Conservation (phyloP, 371 early-diverging fungal species). For the Syncephalastrum monosporum region DNA sequence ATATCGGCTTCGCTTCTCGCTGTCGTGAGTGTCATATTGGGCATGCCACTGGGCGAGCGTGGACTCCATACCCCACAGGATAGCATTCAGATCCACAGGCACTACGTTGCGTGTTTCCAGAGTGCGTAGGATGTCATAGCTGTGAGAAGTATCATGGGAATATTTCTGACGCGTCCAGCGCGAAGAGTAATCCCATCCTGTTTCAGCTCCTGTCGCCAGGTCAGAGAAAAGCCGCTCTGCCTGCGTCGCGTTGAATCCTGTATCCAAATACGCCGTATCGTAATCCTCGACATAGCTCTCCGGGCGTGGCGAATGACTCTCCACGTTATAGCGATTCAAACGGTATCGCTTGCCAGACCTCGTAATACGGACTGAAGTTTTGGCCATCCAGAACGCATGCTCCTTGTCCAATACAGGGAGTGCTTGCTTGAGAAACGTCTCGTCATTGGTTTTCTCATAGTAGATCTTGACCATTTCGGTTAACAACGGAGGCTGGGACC, state of each 20-base stretch:
- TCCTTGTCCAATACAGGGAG: constrained; percentile 65
- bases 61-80: constrained; percentile 74
- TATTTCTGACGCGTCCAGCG: constrained; percentile 61
- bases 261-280: constrained; percentile 45
- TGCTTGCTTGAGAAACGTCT: constrained; percentile 42
- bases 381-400: constrained; percentile 64
- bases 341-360: constrained; percentile 7
- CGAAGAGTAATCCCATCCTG: constrained; percentile 89
- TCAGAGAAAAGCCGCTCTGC: constrained; percentile 60
- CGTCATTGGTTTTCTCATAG: constrained; percentile 55
- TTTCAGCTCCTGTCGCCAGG: constrained; percentile 82
- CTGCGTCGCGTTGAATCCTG: constrained; percentile 20
- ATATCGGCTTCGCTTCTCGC: constrained; percentile 20
- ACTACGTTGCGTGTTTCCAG: constrained; percentile 65
- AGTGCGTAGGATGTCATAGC: constrained; percentile 40
- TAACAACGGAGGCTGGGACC: constrained; percentile 90
- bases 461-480: constrained; percentile 71
- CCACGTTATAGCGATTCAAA: constrained; percentile 61
- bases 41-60: constrained; percentile 55
- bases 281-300: constrained; percentile 80
- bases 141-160: constrained; percentile 13
- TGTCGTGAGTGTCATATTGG: background rate
- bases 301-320: constrained; percentile 68
- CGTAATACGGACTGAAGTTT: constrained; percentile 47
- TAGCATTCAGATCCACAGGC: constrained; percentile 86